phyloP scores from a whole-genome alignment of 768 basidiomycete genomes.

The Lepiota brunneoincarnata region DNA sequence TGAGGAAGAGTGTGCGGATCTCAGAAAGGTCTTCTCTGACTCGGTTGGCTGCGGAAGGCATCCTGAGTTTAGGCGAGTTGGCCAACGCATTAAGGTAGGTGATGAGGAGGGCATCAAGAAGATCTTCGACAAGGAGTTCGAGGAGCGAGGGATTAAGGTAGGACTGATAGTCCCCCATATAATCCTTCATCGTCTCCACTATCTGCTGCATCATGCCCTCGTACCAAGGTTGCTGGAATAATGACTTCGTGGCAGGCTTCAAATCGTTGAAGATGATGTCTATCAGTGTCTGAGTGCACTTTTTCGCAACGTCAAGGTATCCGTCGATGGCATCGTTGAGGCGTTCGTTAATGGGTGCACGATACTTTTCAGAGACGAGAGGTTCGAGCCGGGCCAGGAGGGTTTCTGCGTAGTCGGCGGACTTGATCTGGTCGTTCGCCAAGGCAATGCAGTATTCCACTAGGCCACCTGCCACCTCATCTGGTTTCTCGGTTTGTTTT shows the following conservation, averaged over 20 bases:
- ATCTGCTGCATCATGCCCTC: conserved; percentile 86
- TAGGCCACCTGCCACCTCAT: conserved; percentile 82
- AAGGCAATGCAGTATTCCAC: conserved; percentile 96
- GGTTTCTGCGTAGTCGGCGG: conserved; percentile 89
- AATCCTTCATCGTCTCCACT: conserved; percentile 93
- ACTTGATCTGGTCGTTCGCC: conserved; percentile 97
- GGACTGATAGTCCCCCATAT: conserved; percentile 91
- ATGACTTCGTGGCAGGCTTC: conserved; percentile 77
- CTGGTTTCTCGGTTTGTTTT: conserved; percentile 84
- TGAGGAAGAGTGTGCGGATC: conserved; percentile 78
- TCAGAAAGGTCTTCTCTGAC: conserved; percentile 80
- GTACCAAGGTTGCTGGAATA: conserved; percentile 90
- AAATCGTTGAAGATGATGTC: conserved; percentile 95
- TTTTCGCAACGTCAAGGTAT: conserved; percentile 96
- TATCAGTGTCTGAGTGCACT: conserved; percentile 92
- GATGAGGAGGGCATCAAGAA: conserved; percentile 88
- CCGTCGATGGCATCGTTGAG: conserved; percentile 98
- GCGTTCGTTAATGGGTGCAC: conserved; percentile 74
- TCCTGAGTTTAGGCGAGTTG: conserved; percentile 79
- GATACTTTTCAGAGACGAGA: conserved; percentile 91
- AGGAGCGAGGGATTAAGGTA: conserved; percentile 90
- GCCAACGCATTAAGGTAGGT: conserved; percentile 86
- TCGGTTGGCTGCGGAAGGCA: conserved; percentile 81
- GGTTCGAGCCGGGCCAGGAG: conserved; percentile 84
- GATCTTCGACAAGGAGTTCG: conserved; percentile 89